These are phyloP conservation scores for Aspergillus saccharolyticus DNA, from an alignment of 495 filamentous ascomycete species.

Conservation along the genomic window DNA sequence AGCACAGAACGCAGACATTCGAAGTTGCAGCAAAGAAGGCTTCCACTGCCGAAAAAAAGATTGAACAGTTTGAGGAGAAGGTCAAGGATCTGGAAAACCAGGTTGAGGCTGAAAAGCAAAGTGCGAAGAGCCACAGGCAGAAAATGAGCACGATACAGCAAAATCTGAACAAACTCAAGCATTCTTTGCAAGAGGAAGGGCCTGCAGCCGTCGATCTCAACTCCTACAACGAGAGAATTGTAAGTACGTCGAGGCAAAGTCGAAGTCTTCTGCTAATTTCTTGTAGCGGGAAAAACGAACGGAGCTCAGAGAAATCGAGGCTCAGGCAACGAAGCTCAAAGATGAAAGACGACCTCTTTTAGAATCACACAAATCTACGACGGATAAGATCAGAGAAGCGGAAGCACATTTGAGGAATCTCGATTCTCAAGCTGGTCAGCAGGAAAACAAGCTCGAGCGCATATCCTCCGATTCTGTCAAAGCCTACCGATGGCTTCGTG, in stretches of 20 bases:
- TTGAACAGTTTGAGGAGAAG: conserved; percentile 49
- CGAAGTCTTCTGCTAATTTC: conserved; percentile 17
- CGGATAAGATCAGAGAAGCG: conserved; percentile 28
- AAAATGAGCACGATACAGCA: conserved; percentile 42
- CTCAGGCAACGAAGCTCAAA: conserved; percentile 29
- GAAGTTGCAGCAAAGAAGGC: conserved; percentile 49
- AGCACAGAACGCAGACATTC: conserved; percentile 46
- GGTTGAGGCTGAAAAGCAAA: conserved; percentile 54
- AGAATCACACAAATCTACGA: conserved; percentile 24
- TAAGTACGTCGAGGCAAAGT: conserved; percentile 22
- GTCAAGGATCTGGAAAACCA: conserved; percentile 52
- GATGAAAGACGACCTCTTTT: conserved; percentile 18
- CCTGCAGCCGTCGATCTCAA: conserved; percentile 50
- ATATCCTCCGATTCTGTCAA: conserved; percentile 55
- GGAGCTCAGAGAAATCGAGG: conserved; percentile 28
- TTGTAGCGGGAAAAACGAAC: conserved; percentile 34
- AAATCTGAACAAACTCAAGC: conserved; percentile 40
- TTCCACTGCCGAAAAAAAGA: conserved; percentile 39
- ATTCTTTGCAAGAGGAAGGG: conserved; percentile 40
- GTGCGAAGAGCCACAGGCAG: conserved; percentile 44
- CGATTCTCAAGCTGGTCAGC: conserved; percentile 72
- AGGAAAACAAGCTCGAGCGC: conserved; percentile 55
- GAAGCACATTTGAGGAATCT: conserved; percentile 52
- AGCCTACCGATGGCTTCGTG: conserved; percentile 76
- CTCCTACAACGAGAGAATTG: conserved; percentile 48